A percentile compares a stretch with the other conserved stretches of the same genome.
phyloP scores from a whole-genome alignment of 2,329 filamentous ascomycete species.

The Colletotrichum camelliae region DNA sequence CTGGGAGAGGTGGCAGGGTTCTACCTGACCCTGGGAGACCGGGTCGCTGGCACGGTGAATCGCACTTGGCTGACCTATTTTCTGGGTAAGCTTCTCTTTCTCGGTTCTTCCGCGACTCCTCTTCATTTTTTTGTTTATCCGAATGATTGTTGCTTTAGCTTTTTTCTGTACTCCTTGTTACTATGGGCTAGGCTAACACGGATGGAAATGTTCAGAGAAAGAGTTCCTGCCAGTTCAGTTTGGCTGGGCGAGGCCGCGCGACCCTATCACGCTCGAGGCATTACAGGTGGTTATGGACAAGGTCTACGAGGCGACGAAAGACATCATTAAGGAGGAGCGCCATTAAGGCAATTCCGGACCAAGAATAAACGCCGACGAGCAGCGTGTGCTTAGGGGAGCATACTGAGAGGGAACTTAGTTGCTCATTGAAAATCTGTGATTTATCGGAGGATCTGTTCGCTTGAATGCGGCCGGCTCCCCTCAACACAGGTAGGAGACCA shows the following conservation, averaged over 20 bases:
- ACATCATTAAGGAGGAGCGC: not conserved
- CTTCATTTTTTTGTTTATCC: not conserved
- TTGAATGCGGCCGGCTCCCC: not conserved
- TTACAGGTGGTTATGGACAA: not conserved
- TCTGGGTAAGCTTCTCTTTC: not conserved
- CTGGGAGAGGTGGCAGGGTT: not conserved
- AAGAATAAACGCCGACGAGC: not conserved
- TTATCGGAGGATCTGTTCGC: not conserved
- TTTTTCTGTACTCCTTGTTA: not conserved
- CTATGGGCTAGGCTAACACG: not conserved
- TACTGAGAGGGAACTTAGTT: not conserved
- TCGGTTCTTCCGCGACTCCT: not conserved
- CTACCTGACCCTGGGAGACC: not conserved
- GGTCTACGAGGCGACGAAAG: not conserved
- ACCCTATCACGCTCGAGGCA: not conserved
- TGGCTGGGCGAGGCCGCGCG: not conserved
- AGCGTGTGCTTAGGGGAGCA: not conserved
- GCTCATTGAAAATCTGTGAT: not conserved
- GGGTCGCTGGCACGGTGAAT: not conserved
- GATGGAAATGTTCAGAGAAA: not conserved
- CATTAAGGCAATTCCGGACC: not conserved
- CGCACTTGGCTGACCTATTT: not conserved
- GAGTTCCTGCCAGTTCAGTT: not conserved
- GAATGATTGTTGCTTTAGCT: not conserved
- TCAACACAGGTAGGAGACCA: not conserved